phyloP scores from a whole-genome alignment of 2,329 filamentous ascomycete species.

The Alternaria dauci region DNA sequence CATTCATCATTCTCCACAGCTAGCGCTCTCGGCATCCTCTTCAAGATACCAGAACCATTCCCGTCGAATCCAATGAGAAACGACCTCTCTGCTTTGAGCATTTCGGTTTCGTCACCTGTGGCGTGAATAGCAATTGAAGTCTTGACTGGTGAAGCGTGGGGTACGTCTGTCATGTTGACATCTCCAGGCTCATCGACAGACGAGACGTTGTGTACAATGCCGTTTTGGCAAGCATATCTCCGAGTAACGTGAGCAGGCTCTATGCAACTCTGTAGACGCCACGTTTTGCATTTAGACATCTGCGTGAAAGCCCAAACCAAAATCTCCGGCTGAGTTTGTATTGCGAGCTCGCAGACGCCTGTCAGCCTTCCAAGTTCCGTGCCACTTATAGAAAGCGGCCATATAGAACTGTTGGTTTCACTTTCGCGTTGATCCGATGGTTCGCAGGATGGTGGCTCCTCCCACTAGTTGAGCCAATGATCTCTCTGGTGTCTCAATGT shows the following conservation, averaged over 20 bases:
- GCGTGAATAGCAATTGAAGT: background rate
- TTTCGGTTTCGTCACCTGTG: conserved; percentile 1
- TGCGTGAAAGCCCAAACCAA: conserved; percentile 63
- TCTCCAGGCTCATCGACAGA: conserved; percentile 21
- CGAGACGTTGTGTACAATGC: conserved; percentile 31
- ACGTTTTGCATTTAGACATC: conserved; percentile 56
- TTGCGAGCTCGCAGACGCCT: conserved; percentile 60
- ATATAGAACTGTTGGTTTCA: conserved; percentile 36
- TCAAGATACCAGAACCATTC: conserved; percentile 22
- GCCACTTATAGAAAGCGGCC: conserved; percentile 61
- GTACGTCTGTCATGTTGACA: conserved; percentile 22
- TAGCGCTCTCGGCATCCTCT: conserved; percentile 32
- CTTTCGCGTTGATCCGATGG: background rate
- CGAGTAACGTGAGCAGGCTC: conserved; percentile 12
- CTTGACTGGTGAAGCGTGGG: background rate
- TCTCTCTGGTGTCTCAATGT: conserved; percentile 27
- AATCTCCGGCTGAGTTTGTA: conserved; percentile 57
- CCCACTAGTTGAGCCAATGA: conserved; percentile 45
- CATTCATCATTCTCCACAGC: conserved; percentile 41
- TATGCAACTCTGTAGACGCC: conserved; percentile 53
- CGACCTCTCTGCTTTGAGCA: conserved; percentile 5
- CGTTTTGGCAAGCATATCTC: conserved; percentile 34
- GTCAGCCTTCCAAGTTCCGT: conserved; percentile 58
- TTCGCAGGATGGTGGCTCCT: conserved; percentile 18
- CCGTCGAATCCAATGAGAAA: conserved; percentile 34